Evolutionary conservation across 1,284 basidiomycete genomes (phyloP).

Genomic region (Volvariella surrecta): DNA sequence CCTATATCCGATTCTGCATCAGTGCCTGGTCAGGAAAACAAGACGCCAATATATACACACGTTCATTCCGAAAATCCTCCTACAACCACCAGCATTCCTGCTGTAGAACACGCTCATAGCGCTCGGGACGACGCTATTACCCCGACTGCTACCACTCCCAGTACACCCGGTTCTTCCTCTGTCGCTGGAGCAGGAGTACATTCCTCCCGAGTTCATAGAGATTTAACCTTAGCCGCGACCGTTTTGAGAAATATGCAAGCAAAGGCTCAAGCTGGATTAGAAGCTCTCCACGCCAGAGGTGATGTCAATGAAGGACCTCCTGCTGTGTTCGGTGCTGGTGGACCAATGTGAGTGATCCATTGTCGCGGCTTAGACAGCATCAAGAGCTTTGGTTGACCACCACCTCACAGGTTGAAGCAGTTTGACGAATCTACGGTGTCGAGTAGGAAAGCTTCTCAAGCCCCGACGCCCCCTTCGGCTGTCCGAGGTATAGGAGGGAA

Average conservation of each 20-base stretch:
- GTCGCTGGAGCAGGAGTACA: no score
- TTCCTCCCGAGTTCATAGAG: no score
- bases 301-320: slow-evolving; percentile 23
- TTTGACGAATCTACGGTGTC: slow-evolving; percentile 69
- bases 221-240: slow-evolving; percentile 32
- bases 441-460: slow-evolving; percentile 57
- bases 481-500: slow-evolving; percentile 80
- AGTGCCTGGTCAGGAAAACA: no score
- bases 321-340: slow-evolving; percentile 35
- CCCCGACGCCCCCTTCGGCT: slow-evolving; percentile 66
- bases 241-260: slow-evolving; percentile 36
- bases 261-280: slow-evolving; percentile 17
- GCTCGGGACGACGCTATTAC: no score
- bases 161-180: no score
- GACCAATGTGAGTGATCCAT: slow-evolving; percentile 29
- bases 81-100: no score
- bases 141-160: no score
- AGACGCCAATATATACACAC: no score
- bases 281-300: slow-evolving; percentile 24
- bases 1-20: no score
- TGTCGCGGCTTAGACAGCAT: slow-evolving; percentile 1
- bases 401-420: slow-evolving; percentile 52
- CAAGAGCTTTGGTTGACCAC: neutral
- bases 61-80: no score
- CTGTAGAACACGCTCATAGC: no score